Percentiles rank a stretch among this genome's conserved stretches.
Evolutionary conservation across 768 basidiomycete genomes (phyloP).

Genomic region (Suillus spraguei): DNA sequence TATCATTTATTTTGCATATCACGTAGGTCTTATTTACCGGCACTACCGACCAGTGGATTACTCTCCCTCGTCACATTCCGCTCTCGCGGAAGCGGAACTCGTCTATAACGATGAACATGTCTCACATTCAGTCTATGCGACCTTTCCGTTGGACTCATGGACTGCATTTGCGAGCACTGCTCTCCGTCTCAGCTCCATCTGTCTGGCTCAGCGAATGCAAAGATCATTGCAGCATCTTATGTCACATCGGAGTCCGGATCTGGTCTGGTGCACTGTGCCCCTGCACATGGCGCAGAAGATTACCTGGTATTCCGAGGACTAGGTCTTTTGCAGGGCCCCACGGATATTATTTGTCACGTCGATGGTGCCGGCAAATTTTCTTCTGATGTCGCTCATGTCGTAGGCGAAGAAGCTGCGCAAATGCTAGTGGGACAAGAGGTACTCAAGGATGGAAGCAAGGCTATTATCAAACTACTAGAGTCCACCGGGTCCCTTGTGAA

Average conservation of each 20-base stretch:
- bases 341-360: slow-evolving; percentile 77
- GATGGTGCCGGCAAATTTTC: slow-evolving; percentile 76
- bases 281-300: slow-evolving; percentile 93
- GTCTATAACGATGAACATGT: slow-evolving; percentile 87
- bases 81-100: slow-evolving; percentile 93
- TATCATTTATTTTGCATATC: not conserved
- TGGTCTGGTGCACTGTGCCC: slow-evolving; percentile 93
- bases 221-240: slow-evolving; percentile 68
- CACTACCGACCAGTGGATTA: slow-evolving; percentile 91
- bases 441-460: slow-evolving; percentile 68
- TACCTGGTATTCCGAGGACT: slow-evolving; percentile 73
- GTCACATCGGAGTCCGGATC: slow-evolving; percentile 91
- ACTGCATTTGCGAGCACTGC: slow-evolving; percentile 19
- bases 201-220: slow-evolving; percentile 22
- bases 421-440: slow-evolving; percentile 71
- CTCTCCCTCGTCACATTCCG: slow-evolving; percentile 93
- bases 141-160: slow-evolving; percentile 60
- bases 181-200: slow-evolving; percentile 33
- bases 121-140: slow-evolving; percentile 86
- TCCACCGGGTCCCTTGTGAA: slow-evolving; percentile 57
- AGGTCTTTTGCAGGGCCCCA: slow-evolving; percentile 42
- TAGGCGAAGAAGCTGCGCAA: slow-evolving; percentile 49
- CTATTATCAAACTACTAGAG: slow-evolving; percentile 63
- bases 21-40: slow-evolving; percentile 78
- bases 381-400: slow-evolving; percentile 53